phyloP scores from a whole-genome alignment of 768 basidiomycete species.

The Termitomyces sp. region DNA sequence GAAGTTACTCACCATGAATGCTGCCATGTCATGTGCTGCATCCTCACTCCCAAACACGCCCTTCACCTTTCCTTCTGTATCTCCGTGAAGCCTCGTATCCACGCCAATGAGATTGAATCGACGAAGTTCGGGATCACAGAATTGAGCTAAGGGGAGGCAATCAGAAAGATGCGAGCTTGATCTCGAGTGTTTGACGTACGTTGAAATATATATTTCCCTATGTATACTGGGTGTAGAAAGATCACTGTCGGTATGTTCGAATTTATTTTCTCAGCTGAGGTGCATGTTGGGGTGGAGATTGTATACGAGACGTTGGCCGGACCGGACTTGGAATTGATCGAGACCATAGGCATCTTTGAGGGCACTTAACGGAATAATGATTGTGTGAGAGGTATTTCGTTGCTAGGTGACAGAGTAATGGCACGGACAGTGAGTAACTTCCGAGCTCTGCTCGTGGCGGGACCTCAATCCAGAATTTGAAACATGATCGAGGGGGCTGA shows the following conservation, averaged over 20 bases:
- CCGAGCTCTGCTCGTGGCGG: neutral
- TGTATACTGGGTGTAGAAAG: conserved; percentile 29
- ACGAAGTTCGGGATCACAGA: conserved; percentile 19
- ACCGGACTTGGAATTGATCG: conserved; percentile 22
- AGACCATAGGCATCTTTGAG: conserved; percentile 23
- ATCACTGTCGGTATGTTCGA: conserved; percentile 25
- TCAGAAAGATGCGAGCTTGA: neutral
- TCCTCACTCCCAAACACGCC: conserved; percentile 19
- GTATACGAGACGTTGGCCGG: conserved; percentile 27
- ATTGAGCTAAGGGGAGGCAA: neutral
- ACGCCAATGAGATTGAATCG: conserved; percentile 31
- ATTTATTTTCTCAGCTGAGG: conserved; percentile 23
- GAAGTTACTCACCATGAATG: conserved; percentile 26
- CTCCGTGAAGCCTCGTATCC: conserved; percentile 27
- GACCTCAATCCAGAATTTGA: neutral
- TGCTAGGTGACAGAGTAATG: neutral
- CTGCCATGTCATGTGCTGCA: conserved; percentile 27
- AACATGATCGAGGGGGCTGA: neutral
- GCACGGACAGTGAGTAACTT: neutral
- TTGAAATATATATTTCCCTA: conserved; percentile 26
- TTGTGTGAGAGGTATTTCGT: neutral
- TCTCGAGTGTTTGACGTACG: conserved; percentile 13
- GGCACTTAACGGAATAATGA: neutral
- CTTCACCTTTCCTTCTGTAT: conserved; percentile 21
- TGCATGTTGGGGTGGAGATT: conserved; percentile 27